Conservation (phyloP, 106 monocot genomes). For the Dendrobium nobile region DNA sequence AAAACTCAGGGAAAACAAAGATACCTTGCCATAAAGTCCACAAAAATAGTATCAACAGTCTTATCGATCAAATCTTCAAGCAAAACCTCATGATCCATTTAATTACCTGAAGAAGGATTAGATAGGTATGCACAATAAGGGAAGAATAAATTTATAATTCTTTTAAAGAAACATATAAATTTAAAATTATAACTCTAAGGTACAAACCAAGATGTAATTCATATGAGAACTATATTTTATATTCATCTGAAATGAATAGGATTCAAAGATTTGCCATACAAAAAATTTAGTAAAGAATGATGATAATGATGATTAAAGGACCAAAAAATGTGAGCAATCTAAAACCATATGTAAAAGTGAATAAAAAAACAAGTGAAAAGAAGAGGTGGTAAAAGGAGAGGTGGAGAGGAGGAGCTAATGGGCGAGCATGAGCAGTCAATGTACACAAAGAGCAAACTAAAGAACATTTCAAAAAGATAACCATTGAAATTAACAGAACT, state of each 20-base stretch:
- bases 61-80: not conserved
- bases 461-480: too few relatives aligned
- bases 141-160: not conserved
- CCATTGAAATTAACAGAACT: too few relatives aligned
- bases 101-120: not conserved
- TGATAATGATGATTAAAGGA: not conserved
- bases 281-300: not conserved
- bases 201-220: not conserved
- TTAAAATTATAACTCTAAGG: not conserved
- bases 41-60: not conserved
- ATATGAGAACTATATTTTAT: not conserved
- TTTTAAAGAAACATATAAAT: not conserved
- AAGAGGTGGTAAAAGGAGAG: not conserved
- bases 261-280: not conserved
- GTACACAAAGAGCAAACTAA: too few relatives aligned
- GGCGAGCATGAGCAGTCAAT: not conserved
- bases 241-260: not conserved
- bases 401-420: not conserved
- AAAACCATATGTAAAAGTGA: too few relatives aligned
- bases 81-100: not conserved
- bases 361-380: not conserved
- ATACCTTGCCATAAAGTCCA: not conserved
- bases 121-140: not conserved
- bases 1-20: not conserved
- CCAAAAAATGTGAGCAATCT: not conserved